phyloP scores from a whole-genome alignment of 2,329 filamentous ascomycete genomes.

The Trichoderma atroviride region DNA sequence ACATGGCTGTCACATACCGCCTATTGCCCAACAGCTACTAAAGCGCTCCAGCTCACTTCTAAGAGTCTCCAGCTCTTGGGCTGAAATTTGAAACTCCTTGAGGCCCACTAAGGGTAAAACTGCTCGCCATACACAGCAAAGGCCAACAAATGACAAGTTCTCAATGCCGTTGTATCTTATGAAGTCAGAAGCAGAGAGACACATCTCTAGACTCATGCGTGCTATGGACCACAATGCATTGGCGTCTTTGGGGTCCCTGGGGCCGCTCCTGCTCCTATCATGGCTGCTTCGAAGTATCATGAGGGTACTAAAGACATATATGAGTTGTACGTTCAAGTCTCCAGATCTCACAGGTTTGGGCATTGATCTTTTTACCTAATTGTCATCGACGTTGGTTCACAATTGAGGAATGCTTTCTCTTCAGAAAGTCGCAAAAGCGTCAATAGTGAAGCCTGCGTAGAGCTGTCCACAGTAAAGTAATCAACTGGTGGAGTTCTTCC shows the following conservation, averaged over 20 bases:
- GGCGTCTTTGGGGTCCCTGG: background rate
- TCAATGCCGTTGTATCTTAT: background rate
- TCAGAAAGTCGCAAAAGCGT: background rate
- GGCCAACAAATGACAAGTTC: background rate
- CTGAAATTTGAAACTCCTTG: background rate
- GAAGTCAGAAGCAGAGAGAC: conserved; percentile 2
- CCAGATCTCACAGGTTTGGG: background rate
- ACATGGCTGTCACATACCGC: background rate
- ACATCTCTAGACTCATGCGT: background rate
- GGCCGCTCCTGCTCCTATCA: background rate
- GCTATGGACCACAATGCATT: background rate
- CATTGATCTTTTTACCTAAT: background rate
- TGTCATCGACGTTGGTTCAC: background rate
- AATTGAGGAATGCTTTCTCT: background rate
- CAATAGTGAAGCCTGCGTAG: background rate
- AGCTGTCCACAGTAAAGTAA: background rate
- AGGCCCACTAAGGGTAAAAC: background rate
- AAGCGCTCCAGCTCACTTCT: background rate
- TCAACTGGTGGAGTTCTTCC: background rate
- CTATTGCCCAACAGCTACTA: background rate
- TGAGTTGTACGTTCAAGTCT: background rate
- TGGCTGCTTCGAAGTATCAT: background rate
- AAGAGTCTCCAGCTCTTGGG: background rate
- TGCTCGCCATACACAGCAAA: background rate
- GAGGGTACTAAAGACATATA: background rate